A percentile compares a stretch with the other conserved stretches of the same genome.
Evolutionary conservation across 208 protist genomes (phyloP).

Genomic region (Acanthamoeba castellanii): DNA sequence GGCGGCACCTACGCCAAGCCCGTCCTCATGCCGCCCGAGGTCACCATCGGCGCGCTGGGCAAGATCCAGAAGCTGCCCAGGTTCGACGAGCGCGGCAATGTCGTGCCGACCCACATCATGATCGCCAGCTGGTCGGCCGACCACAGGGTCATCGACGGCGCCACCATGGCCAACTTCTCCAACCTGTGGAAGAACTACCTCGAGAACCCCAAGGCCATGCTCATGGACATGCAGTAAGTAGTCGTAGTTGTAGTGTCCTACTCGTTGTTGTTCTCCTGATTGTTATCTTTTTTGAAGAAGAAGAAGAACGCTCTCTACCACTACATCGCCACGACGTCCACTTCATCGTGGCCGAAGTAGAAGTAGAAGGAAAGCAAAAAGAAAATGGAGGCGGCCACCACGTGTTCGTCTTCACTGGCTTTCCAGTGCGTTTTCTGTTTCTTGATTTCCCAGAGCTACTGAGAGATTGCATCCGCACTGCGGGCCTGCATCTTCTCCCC

Average conservation of each 20-base stretch:
- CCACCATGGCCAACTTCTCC: constrained; percentile 96
- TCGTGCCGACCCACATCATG: constrained; percentile 89
- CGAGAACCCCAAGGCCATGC: constrained; percentile 93
- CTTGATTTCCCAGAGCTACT: background rate
- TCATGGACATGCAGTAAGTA: constrained; percentile 88
- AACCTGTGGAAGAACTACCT: constrained; percentile 93
- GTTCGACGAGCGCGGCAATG: constrained; percentile 89
- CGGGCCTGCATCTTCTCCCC: background rate
- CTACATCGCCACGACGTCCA: too few relatives aligned
- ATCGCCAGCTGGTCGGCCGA: constrained; percentile 93
- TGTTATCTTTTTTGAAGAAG: too few relatives aligned
- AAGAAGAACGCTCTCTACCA: too few relatives aligned
- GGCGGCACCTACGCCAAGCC: constrained; percentile 95
- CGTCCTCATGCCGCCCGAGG: constrained; percentile 93
- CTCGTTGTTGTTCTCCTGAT: too few relatives aligned
- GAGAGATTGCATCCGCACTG: too few relatives aligned
- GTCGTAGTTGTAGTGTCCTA: too few relatives aligned
- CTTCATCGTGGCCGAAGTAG: too few relatives aligned
- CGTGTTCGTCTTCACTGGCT: background rate
- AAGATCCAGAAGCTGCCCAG: constrained; percentile 92
- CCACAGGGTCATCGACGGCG: constrained; percentile 97
- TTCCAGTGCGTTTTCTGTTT: constrained; percentile 18
- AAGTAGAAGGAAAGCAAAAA: too few relatives aligned
- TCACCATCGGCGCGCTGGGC: constrained; percentile 95
- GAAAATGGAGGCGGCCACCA: too few relatives aligned